Base-by-base conservation (phyloP, 208 protist species). In the Lotmaria passim region DNA sequence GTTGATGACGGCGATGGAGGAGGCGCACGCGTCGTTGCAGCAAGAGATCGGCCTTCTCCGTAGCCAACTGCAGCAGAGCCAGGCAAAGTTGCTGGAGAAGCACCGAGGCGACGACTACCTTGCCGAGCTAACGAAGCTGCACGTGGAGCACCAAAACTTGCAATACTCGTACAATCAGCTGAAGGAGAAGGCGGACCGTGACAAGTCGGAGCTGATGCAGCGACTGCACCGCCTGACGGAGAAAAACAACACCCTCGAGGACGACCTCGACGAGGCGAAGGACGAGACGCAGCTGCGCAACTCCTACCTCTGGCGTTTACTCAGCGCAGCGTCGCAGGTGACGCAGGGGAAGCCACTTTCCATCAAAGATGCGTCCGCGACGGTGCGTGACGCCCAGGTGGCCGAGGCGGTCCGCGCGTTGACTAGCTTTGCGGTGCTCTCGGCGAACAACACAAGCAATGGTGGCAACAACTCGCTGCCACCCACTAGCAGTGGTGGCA, bases 71-170 rank as follows among this genome's bases (percentile, higher is more conserved):
- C 58, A 75, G n/a, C 76, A 83, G 41, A 81, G 71, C 26, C 81
- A 89, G 73, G 36, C 57, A 0, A 69, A 65, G 34, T 59, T 91
- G 28, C 50, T 91, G 30, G 78, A 85, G 46, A 81, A 86, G 69
- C 55, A 81, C 64, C 79, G 65, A 47, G 81, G 78, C 14, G 83
- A 86, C 36, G 85, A 85, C 23, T 83, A 87, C 71, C 69, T 90
- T 8, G 81, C 85, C 38, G 79, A 90, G 52, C 77, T 91, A 0
- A 86, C 85, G 14, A 62, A 69, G 62, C 73, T 88, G 31, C 88
- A 91, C 73, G 83, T 93, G 44, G 82, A 80, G 53, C 81, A 89
- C 57, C 85, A 93, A 57, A 70, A 81, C 39, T 50, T 89, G 62
- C 80, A 89, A 79, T 82, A 79, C 59, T 64, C 52, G 5, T 74